These are phyloP conservation scores for Beauveria sp. DNA, from an alignment of 2,329 filamentous ascomycete genomes.

Conservation along the genomic window DNA sequence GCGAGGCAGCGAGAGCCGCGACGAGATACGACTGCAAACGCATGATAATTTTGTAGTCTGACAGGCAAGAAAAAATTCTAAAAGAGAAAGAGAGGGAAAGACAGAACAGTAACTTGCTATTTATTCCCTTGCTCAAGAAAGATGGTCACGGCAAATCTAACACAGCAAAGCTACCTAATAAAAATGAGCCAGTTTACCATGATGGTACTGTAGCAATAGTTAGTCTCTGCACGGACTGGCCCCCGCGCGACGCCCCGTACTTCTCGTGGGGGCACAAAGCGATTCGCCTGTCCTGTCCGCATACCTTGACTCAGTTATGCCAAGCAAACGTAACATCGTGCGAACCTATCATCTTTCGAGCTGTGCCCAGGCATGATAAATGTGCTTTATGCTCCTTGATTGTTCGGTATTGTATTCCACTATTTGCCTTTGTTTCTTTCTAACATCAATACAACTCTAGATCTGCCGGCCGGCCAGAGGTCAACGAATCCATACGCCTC, in stretches of 20 bases:
- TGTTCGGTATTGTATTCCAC: not conserved
- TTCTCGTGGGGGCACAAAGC: too few species aligned
- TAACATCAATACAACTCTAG: not conserved
- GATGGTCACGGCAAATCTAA: not conserved
- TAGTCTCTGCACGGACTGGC: too few species aligned
- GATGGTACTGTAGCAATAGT: too few species aligned
- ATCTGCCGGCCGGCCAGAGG: not conserved
- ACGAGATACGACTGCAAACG: not conserved
- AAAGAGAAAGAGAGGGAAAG: not conserved
- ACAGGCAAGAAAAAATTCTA: not conserved
- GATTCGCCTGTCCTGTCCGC: not conserved
- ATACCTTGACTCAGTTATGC: not conserved
- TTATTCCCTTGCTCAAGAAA: not conserved
- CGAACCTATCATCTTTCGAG: not conserved
- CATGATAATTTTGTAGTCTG: not conserved
- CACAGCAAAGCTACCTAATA: not conserved
- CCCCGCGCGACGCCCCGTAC: slow-evolving; percentile 15
- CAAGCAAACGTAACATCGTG: not conserved
- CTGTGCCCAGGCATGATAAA: not conserved
- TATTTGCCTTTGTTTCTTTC: not conserved
- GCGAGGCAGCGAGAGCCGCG: not conserved
- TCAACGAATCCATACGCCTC: not conserved
- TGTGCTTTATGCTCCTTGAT: not conserved
- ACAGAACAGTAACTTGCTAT: not conserved
- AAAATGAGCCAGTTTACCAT: too few species aligned